A percentile compares a stretch with the other conserved stretches of the same genome.
These are phyloP conservation scores for Microsporum audouinii DNA, from an alignment of 2,329 filamentous ascomycete species.

Conservation along the genomic window DNA sequence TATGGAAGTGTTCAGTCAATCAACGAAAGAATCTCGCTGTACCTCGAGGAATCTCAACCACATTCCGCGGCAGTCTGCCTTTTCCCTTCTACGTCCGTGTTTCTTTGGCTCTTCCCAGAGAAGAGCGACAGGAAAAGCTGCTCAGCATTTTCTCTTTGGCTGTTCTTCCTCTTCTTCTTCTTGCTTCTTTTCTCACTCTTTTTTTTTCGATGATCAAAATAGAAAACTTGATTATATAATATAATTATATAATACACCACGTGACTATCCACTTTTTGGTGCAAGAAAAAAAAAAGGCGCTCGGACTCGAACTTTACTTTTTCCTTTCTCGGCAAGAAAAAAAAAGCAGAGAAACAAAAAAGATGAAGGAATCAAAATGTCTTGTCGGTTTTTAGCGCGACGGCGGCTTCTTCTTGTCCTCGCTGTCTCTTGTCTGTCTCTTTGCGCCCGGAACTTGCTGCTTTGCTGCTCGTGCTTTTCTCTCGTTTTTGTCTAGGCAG, in stretches of 20 bases:
- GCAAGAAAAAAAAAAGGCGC: not conserved
- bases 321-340: not conserved
- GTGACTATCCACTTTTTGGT: not conserved
- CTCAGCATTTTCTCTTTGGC: not conserved
- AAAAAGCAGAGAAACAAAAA: not conserved
- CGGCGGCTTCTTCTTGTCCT: not conserved
- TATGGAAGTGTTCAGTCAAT: slow-evolving; percentile 6
- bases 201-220: not conserved
- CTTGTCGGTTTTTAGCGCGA: not conserved
- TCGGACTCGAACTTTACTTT: slow-evolving; percentile 1
- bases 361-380: not conserved
- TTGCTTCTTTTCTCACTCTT: not conserved
- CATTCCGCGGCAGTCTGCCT: slow-evolving; percentile 6
- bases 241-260: not conserved
- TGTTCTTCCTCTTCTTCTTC: not conserved
- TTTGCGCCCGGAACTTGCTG: not conserved
- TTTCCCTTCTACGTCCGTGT: not conserved
- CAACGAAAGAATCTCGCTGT: slow-evolving; percentile 12
- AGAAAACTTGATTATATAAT: not conserved
- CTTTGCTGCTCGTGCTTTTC: not conserved
- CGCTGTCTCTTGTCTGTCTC: not conserved
- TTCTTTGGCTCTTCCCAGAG: not conserved
- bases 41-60: slow-evolving; percentile 28
- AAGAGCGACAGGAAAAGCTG: not conserved
- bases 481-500: not conserved